Percentiles rank a stretch among this genome's conserved stretches.
Conservation (phyloP, 768 basidiomycete genomes). For the Phanerochaete carnosa region DNA sequence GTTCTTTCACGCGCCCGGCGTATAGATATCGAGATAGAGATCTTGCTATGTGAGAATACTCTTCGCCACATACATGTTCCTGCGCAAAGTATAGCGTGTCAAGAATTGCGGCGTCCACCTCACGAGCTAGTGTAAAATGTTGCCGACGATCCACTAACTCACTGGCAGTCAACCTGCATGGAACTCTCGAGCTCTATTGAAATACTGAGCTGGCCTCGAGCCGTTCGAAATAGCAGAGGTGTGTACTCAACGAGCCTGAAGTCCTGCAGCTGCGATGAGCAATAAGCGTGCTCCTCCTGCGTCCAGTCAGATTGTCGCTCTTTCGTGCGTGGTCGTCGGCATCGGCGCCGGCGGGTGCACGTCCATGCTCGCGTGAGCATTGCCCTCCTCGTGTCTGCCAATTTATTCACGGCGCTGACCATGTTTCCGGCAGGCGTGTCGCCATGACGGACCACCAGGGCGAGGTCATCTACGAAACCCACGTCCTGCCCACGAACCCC, state of each 20-base stretch:
- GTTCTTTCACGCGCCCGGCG: too few species aligned
- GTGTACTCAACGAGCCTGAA: background rate
- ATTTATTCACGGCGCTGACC: background rate
- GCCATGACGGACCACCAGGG: constrained; percentile 41
- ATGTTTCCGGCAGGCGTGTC: constrained; percentile 36
- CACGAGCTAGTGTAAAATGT: too few species aligned
- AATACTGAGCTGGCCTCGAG: background rate
- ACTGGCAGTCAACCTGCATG: background rate
- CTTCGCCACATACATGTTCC: too few species aligned
- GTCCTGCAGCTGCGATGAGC: too few species aligned
- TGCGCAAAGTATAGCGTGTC: too few species aligned
- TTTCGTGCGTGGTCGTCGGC: constrained; percentile 61
- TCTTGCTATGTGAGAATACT: too few species aligned
- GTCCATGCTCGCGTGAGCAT: constrained; percentile 74
- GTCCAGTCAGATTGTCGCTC: constrained; percentile 47
- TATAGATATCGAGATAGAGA: too few species aligned
- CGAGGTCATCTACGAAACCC: constrained; percentile 56
- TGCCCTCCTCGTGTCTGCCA: background rate
- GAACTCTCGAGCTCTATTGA: background rate
- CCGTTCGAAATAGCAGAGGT: background rate
- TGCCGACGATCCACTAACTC: too few species aligned
- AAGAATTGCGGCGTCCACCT: too few species aligned
- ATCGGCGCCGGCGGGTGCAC: constrained; percentile 81
- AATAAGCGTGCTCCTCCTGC: constrained; percentile 22
- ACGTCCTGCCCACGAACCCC: constrained; percentile 60